Percentiles rank a stretch among this genome's conserved stretches.
Conservation (phyloP, 768 basidiomycete genomes). For the Melanogaster broomeanus region DNA sequence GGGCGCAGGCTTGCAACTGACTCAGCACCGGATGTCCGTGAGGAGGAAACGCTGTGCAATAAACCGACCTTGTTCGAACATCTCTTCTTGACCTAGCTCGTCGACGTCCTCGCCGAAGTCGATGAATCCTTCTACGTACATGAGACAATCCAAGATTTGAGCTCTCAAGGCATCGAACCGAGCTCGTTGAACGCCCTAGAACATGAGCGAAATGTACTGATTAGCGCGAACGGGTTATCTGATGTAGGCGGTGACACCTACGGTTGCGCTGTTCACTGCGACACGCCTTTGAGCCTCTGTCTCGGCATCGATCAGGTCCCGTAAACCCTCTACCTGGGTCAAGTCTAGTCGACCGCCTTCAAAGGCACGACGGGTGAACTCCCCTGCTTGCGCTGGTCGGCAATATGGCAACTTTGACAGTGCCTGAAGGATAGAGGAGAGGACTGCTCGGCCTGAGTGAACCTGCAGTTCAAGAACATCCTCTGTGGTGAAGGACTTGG, state of each 20-base stretch:
- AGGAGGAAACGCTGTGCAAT: not conserved
- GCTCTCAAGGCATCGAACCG: slow-evolving; percentile 65
- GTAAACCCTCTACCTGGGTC: slow-evolving; percentile 86
- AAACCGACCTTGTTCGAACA: slow-evolving; percentile 65
- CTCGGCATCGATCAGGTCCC: slow-evolving; percentile 86
- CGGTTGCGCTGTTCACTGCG: slow-evolving; percentile 69
- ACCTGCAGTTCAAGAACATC: slow-evolving; percentile 83
- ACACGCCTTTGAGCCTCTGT: slow-evolving; percentile 79
- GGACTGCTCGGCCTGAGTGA: slow-evolving; percentile 83
- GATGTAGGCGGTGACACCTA: slow-evolving; percentile 37
- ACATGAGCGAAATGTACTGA: not conserved
- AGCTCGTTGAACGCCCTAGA: slow-evolving; percentile 63
- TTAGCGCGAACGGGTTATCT: not conserved
- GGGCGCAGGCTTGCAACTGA: slow-evolving; percentile 47
- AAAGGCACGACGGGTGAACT: slow-evolving; percentile 87
- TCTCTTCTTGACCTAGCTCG: slow-evolving; percentile 76
- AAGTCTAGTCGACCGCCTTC: slow-evolving; percentile 79
- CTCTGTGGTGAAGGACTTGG: slow-evolving; percentile 82
- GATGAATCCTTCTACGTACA: slow-evolving; percentile 84
- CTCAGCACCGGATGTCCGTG: not conserved
- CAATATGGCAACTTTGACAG: slow-evolving; percentile 62
- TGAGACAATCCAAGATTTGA: slow-evolving; percentile 70
- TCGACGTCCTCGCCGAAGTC: slow-evolving; percentile 90
- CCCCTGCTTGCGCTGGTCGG: slow-evolving; percentile 82
- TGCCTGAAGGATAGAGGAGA: slow-evolving; percentile 66